These are phyloP conservation scores for Pseudopithomyces maydicus DNA, from an alignment of 2,329 filamentous ascomycete genomes.

Conservation along the genomic window DNA sequence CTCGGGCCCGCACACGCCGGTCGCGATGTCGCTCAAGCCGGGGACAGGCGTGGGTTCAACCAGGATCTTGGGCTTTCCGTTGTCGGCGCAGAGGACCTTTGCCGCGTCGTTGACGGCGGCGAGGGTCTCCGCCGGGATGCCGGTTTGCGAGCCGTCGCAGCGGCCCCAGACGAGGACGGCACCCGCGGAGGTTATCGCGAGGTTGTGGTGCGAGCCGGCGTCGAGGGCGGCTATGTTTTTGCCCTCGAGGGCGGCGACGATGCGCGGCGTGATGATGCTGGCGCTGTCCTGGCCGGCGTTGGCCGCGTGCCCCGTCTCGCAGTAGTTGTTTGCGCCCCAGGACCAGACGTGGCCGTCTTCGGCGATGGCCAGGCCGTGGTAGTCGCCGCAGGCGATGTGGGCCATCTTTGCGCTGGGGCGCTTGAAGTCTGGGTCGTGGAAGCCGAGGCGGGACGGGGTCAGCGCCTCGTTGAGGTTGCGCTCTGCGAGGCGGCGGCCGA, in stretches of 20 bases:
- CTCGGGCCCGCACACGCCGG: constrained; percentile 70
- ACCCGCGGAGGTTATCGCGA: constrained; percentile 59
- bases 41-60: constrained; percentile 66
- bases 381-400: constrained; percentile 71
- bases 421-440: constrained; percentile 48
- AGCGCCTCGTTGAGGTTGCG: constrained; percentile 61
- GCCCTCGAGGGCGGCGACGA: constrained; percentile 67
- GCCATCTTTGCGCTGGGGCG: constrained; percentile 58
- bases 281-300: constrained; percentile 71
- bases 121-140: constrained; percentile 43
- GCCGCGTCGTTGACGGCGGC: constrained; percentile 45
- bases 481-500: constrained; percentile 69
- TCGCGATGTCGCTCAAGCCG: constrained; percentile 60
- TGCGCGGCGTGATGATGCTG: constrained; percentile 68
- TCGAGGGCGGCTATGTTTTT: constrained; percentile 70
- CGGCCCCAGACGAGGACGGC: constrained; percentile 66
- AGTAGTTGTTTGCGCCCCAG: constrained; percentile 89
- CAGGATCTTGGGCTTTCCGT: constrained; percentile 54
- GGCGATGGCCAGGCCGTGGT: constrained; percentile 79
- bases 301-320: constrained; percentile 72
- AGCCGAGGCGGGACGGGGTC: constrained; percentile 61
- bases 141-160: constrained; percentile 62
- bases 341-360: constrained; percentile 73
- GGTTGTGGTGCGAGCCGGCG: constrained; percentile 77
- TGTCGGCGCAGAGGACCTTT: constrained; percentile 13